A percentile compares a stretch with the other conserved stretches of the same genome.
These are phyloP conservation scores for Aspergillus tanneri DNA, from an alignment of 2,329 filamentous ascomycete genomes.

Conservation along the genomic window DNA sequence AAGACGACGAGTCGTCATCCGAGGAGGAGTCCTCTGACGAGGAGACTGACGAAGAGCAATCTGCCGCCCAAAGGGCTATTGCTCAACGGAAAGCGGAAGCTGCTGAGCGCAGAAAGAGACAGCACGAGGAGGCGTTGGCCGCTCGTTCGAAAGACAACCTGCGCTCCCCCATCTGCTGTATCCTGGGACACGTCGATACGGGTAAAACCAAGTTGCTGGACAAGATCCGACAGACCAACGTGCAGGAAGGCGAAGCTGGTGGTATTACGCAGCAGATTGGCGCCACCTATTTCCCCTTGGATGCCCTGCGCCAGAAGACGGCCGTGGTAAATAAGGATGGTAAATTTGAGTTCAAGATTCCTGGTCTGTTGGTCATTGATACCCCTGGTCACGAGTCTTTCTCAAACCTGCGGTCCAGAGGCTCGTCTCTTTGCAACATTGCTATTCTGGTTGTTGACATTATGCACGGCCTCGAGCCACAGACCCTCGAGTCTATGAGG, in stretches of 20 bases:
- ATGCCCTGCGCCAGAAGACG: constrained; percentile 89
- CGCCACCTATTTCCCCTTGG: constrained; percentile 97
- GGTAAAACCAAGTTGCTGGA: constrained; percentile 99
- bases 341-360: constrained; percentile 93
- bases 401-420: constrained; percentile 93
- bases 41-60: constrained; percentile 62
- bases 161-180: constrained; percentile 98
- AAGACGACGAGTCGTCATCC: constrained; percentile 15
- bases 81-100: constrained; percentile 82
- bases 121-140: constrained; percentile 86
- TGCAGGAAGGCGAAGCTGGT: constrained; percentile 97
- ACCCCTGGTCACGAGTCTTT: constrained; percentile 99
- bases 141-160: constrained; percentile 91
- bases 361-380: constrained; percentile 93
- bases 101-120: constrained; percentile 81
- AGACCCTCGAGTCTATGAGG: constrained; percentile 96
- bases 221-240: constrained; percentile 97
- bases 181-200: constrained; percentile 99
- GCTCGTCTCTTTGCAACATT: constrained; percentile 98
- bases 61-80: constrained; percentile 70
- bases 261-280: constrained; percentile 99
- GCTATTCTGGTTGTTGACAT: constrained; percentile 98
- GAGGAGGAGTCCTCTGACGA: constrained; percentile 31
- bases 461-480: constrained; percentile 97
- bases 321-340: constrained; percentile 88